phyloP scores from a whole-genome alignment of 257 asterid genomes.

The Solanum sitiens region DNA sequence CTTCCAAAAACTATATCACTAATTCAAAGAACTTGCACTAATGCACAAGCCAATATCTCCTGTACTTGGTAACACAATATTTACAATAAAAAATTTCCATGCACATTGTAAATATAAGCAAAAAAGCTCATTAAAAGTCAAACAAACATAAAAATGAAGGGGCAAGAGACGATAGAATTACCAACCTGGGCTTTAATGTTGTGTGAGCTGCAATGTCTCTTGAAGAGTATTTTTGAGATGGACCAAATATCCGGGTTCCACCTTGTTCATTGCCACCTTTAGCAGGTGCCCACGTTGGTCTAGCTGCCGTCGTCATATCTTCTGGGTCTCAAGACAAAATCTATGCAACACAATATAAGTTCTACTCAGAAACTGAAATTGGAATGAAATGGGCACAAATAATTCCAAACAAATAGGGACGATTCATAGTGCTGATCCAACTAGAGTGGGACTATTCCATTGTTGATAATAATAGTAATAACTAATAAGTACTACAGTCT shows the following conservation, averaged over 20 bases:
- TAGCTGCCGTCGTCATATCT: conserved; percentile 92
- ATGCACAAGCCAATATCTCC: neutral
- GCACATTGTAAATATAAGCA: neutral
- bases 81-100: neutral
- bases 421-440: neutral
- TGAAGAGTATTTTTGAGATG: conserved; percentile 94
- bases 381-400: neutral
- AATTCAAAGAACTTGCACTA: neutral
- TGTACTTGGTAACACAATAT: neutral
- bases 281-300: conserved; percentile 99
- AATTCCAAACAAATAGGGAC: neutral
- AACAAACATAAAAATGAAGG: neutral
- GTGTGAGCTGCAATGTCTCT: conserved; percentile 94
- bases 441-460: neutral
- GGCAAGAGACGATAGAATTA: neutral
- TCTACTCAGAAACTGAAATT: neutral
- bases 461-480: neutral
- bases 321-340: neutral
- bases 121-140: neutral
- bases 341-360: neutral
- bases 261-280: conserved; percentile 99
- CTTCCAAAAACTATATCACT: neutral
- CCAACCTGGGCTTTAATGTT: conserved; percentile 75
- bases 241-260: conserved; percentile 89
- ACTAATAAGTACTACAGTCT: neutral